Conservation (phyloP, 179 eudicot genomes). For the Heliamphora pulchella region DNA sequence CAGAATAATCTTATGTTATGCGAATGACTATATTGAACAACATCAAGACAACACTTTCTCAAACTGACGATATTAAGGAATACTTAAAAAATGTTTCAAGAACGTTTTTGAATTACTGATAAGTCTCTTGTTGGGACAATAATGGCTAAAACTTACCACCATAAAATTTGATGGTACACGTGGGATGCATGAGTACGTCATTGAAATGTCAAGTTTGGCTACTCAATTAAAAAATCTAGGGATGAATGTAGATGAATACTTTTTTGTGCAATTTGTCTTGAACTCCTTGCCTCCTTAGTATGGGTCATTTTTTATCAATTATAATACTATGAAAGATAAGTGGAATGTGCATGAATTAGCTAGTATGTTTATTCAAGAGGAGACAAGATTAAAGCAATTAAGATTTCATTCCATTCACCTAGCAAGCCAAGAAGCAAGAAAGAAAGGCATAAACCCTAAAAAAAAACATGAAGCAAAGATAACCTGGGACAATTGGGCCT, state of each 20-base stretch:
- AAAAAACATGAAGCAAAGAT: neutral
- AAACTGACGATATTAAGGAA: conserved; percentile 22
- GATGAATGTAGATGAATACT: conserved; percentile 20
- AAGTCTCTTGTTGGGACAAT: too few species aligned
- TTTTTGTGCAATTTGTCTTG: neutral
- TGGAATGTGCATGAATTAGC: too few species aligned
- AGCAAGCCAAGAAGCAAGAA: conserved; percentile 6
- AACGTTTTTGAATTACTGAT: conserved; percentile 10
- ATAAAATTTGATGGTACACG: too few species aligned
- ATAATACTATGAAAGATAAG: neutral
- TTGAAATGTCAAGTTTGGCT: conserved; percentile 17
- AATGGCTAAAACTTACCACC: too few species aligned
- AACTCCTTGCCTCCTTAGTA: conserved; percentile 12
- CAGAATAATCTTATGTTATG: conserved; percentile 19
- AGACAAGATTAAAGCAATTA: conserved; percentile 9
- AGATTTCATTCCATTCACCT: neutral
- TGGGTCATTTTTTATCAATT: conserved; percentile 16
- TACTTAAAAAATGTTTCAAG: conserved; percentile 7
- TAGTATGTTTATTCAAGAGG: neutral
- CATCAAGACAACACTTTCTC: neutral
- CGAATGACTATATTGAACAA: conserved; percentile 7
- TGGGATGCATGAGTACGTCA: conserved; percentile 20
- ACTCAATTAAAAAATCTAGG: conserved; percentile 18
- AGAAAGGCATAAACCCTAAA: neutral
- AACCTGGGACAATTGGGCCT: neutral